Base-by-base conservation (phyloP, 768 basidiomycete genomes). In the Daedaleopsis sinensis region DNA sequence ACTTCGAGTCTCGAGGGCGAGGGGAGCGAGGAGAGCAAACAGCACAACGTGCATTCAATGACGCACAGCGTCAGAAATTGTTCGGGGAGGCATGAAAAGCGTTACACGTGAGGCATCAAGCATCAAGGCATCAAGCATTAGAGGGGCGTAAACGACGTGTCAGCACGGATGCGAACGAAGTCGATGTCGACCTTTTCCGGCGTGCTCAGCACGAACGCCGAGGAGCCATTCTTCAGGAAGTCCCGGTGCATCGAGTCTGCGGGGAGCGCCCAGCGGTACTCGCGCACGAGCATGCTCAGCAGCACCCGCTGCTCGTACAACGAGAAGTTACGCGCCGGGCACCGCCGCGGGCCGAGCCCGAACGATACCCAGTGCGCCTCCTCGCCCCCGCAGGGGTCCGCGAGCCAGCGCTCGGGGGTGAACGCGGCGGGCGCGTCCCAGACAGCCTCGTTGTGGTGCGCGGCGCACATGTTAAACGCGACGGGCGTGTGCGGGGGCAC, bases 341-440 rank as follows among this genome's bases (percentile, higher is more conserved):
- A 72, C 27, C 59, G 38, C 21, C 70, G 54, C 21, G 66, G 54
- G 3, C 67, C 67, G 18, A 59, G 55, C 18, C 67, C 67, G 38
- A 68, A 68, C 5, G 51, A 58, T 6, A 59, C 59, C 53, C 39
- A 52, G 19, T 52, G 46, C 8, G 16, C 52, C 32, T 24, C 21
- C 47, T 55, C 58, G 39, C 39, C 39, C 13, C 6, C 43, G 12
- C 7, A 19, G 46, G 10, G 38, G 19, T 38, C 55, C 39, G 48
- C 54, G 43, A 85, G 63, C 63, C 77, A 86, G 5, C 87, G 80
- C 23, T 83, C 81, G 0, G 87, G 87, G 46, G 73, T 70, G 71
- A 88, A 88, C 1, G 60, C 61, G 54, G 79, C 69, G 2, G 87
- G 73, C 54, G 83, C 71, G 1, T 79, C 77, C 67, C 78, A 89